phyloP scores from a whole-genome alignment of 2,329 filamentous ascomycete genomes.

The Pseudogymnoascus sp. region DNA sequence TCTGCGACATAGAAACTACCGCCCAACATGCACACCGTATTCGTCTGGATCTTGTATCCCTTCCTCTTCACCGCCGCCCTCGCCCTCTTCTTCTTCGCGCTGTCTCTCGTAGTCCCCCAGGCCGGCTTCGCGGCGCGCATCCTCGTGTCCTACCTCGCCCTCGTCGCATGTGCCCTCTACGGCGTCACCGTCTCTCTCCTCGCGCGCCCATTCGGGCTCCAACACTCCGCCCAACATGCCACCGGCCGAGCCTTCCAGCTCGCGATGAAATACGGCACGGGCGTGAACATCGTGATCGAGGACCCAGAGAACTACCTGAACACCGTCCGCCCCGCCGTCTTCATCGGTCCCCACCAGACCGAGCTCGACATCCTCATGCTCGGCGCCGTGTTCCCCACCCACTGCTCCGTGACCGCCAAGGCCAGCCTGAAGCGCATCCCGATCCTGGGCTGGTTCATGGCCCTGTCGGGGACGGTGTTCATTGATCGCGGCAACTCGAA shows the following conservation, averaged over 20 bases:
- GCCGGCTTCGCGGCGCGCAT: slow-evolving; percentile 62
- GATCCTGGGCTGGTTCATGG: slow-evolving; percentile 91
- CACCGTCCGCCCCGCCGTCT: slow-evolving; percentile 70
- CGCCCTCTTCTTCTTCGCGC: slow-evolving; percentile 50
- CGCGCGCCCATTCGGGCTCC: slow-evolving; percentile 62
- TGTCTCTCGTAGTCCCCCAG: slow-evolving; percentile 49
- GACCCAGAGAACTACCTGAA: slow-evolving; percentile 49
- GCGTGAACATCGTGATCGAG: slow-evolving; percentile 67
- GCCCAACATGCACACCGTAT: background rate
- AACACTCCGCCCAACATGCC: slow-evolving; percentile 77
- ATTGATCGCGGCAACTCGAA: slow-evolving; percentile 83
- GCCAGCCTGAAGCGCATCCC: slow-evolving; percentile 69
- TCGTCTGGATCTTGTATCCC: slow-evolving; percentile 35
- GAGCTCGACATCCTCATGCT: slow-evolving; percentile 93
- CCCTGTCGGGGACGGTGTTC: slow-evolving; percentile 81
- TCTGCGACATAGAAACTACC: background rate
- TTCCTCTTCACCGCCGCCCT: slow-evolving; percentile 43
- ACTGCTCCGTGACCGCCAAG: slow-evolving; percentile 92
- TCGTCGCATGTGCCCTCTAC: slow-evolving; percentile 56
- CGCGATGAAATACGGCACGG: slow-evolving; percentile 65
- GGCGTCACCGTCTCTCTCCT: slow-evolving; percentile 67
- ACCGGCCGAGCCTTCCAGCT: slow-evolving; percentile 72
- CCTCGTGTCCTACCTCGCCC: slow-evolving; percentile 55
- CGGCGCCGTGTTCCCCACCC: slow-evolving; percentile 77
- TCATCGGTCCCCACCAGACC: slow-evolving; percentile 92